phyloP scores from a whole-genome alignment of 192 early-diverging fungal genomes.

The Backusella sp. region DNA sequence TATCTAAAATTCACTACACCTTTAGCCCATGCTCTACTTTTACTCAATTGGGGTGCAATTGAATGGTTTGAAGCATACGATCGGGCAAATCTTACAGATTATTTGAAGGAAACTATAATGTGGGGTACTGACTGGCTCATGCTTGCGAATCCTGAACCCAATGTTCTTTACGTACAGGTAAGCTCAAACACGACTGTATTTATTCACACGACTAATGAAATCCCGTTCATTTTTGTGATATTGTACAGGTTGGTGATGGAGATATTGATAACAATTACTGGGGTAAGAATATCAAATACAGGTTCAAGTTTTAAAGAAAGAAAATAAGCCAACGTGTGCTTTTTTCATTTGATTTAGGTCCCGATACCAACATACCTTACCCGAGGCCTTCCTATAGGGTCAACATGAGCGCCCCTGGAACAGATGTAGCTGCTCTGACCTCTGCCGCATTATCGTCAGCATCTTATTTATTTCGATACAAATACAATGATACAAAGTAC shows the following conservation, averaged over 20 bases:
- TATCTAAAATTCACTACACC: conserved; percentile 55
- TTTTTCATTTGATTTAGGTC: not conserved
- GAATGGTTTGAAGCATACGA: conserved; percentile 50
- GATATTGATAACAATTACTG: conserved; percentile 49
- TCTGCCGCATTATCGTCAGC: conserved; percentile 49
- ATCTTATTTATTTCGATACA: conserved; percentile 46
- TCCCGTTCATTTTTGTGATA: not conserved
- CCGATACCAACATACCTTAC: conserved; percentile 30
- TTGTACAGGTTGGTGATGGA: conserved; percentile 27
- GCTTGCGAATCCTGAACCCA: conserved; percentile 44
- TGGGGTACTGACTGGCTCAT: conserved; percentile 56
- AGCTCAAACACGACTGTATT: not conserved
- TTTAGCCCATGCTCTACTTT: conserved; percentile 39
- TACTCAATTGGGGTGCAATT: conserved; percentile 45
- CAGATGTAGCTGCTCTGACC: conserved; percentile 45
- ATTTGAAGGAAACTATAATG: conserved; percentile 43
- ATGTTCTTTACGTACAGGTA: conserved; percentile 46
- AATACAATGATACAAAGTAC: conserved; percentile 42
- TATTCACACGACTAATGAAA: not conserved
- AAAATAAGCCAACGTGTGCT: not conserved
- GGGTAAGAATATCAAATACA: conserved; percentile 22
- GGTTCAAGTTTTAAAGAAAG: not conserved
- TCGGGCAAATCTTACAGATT: conserved; percentile 38
- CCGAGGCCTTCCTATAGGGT: conserved; percentile 43
- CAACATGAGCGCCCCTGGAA: conserved; percentile 39